Evolutionary conservation across 305 asterid genomes (phyloP).

Genomic region (Lippia alba): DNA sequence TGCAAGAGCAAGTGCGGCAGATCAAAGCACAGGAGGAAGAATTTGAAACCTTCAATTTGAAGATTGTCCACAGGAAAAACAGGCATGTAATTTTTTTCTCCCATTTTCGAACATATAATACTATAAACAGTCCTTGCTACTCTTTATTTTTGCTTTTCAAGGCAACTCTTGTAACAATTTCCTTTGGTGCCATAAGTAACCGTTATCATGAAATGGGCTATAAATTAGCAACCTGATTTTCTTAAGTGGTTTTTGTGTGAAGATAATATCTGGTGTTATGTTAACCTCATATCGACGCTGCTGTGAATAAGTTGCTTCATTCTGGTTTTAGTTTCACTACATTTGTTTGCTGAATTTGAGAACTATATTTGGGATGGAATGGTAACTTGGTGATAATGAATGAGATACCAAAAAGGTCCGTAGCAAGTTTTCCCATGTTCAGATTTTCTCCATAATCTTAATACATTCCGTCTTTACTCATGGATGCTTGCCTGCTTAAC

Average conservation of each 20-base stretch:
- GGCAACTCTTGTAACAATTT: constrained; percentile 16
- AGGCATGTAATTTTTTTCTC: constrained; percentile 51
- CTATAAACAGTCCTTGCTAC: constrained; percentile 14
- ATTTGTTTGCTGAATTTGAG: background rate
- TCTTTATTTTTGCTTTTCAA: background rate
- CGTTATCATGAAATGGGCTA: constrained; percentile 18
- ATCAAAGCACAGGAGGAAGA: constrained; percentile 95
- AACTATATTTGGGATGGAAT: constrained; percentile 9
- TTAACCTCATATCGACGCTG: constrained; percentile 3
- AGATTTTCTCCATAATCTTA: constrained; percentile 15
- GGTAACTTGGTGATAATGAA: constrained; percentile 11
- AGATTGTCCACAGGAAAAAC: constrained; percentile 96
- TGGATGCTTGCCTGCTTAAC: constrained; percentile 3
- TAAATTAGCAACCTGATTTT: constrained; percentile 6
- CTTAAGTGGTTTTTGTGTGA: constrained; percentile 4
- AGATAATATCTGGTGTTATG: constrained; percentile 15
- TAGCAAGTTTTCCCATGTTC: background rate
- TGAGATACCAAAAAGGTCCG: background rate
- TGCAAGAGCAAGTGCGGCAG: constrained; percentile 96
- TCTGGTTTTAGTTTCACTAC: constrained; percentile 19
- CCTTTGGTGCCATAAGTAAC: constrained; percentile 3
- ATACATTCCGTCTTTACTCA: background rate
- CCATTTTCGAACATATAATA: constrained; percentile 10
- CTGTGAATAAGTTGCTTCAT: background rate
- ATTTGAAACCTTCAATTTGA: constrained; percentile 89